Percentiles rank a stretch among this genome's conserved stretches.
These are phyloP conservation scores for Elsinoe necatrix DNA, from an alignment of 2,329 filamentous ascomycete genomes.

Conservation along the genomic window DNA sequence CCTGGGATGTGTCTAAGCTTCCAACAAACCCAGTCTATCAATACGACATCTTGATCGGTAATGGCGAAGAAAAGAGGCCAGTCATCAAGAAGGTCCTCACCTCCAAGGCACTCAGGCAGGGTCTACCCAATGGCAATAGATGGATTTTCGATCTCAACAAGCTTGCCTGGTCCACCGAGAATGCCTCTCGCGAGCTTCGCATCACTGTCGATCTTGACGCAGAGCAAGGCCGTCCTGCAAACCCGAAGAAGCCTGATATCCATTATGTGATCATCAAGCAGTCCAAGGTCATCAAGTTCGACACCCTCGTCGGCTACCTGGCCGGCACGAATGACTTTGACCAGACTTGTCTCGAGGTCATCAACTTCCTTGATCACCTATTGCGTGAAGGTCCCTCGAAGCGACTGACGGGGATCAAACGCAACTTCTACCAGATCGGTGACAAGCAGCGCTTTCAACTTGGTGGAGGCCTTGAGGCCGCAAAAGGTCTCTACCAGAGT, in stretches of 20 bases:
- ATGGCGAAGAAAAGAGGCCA: conserved; percentile 53
- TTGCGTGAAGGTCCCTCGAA: conserved; percentile 70
- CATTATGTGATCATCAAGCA: conserved; percentile 49
- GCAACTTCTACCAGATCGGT: conserved; percentile 66
- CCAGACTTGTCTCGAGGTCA: conserved; percentile 62
- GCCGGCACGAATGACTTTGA: conserved; percentile 52
- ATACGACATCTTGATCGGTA: conserved; percentile 65
- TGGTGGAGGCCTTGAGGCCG: conserved; percentile 61
- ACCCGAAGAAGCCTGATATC: conserved; percentile 23
- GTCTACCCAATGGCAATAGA: conserved; percentile 43
- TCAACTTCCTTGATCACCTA: conserved; percentile 87
- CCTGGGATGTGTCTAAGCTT: conserved; percentile 58
- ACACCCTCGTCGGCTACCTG: conserved; percentile 59
- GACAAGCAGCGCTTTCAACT: conserved; percentile 42
- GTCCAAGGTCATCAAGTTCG: conserved; percentile 48
- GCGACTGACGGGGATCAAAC: conserved; percentile 62
- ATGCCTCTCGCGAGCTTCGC: conserved; percentile 27
- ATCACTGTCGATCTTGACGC: conserved; percentile 64
- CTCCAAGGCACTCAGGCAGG: conserved; percentile 50
- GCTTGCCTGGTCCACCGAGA: conserved; percentile 64
- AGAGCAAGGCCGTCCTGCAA: conserved; percentile 48
- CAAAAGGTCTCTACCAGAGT: conserved; percentile 84
- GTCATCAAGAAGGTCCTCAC: conserved; percentile 72
- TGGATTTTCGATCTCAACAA: conserved; percentile 79
- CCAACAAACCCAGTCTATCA: conserved; percentile 61